These are phyloP conservation scores for Venturia aucupariae DNA, from an alignment of 2,329 filamentous ascomycete genomes.

Conservation along the genomic window DNA sequence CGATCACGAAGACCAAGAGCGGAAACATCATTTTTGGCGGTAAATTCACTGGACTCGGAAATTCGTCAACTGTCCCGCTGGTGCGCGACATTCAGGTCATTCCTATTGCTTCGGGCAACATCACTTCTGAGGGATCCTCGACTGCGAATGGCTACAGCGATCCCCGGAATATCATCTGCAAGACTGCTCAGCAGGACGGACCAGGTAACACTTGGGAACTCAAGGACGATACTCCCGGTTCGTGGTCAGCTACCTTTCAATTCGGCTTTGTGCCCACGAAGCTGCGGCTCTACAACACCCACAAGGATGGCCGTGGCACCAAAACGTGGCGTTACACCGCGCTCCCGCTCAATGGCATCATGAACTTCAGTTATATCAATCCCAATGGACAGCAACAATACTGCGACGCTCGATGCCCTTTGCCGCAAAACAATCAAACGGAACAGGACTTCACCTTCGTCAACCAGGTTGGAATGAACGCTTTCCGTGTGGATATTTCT, in stretches of 20 bases:
- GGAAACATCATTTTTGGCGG: slow-evolving; percentile 90
- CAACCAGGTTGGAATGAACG: slow-evolving; percentile 83
- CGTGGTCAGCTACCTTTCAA: slow-evolving; percentile 72
- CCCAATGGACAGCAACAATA: slow-evolving; percentile 55
- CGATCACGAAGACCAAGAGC: slow-evolving; percentile 70
- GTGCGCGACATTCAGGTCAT: slow-evolving; percentile 67
- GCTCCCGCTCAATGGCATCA: slow-evolving; percentile 78
- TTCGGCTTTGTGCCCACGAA: slow-evolving; percentile 84
- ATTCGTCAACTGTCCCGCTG: slow-evolving; percentile 56
- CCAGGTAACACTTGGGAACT: slow-evolving; percentile 78
- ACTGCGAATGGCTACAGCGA: slow-evolving; percentile 58
- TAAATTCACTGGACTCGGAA: slow-evolving; percentile 78
- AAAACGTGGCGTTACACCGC: slow-evolving; percentile 82
- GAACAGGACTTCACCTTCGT: slow-evolving; percentile 92
- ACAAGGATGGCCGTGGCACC: slow-evolving; percentile 73
- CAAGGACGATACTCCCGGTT: slow-evolving; percentile 63
- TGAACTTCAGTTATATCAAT: slow-evolving; percentile 90
- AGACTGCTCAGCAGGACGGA: slow-evolving; percentile 55
- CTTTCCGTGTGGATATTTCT: slow-evolving; percentile 75
- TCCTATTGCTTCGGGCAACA: slow-evolving; percentile 70
- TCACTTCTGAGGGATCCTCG: slow-evolving; percentile 57
- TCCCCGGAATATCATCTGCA: slow-evolving; percentile 76
- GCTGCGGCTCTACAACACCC: slow-evolving; percentile 80
- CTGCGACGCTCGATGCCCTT: slow-evolving; percentile 78
- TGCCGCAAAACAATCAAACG: slow-evolving; percentile 57